Conservation (phyloP, 1,139 yeast genomes). For the Meyerozyma athensensis region DNA sequence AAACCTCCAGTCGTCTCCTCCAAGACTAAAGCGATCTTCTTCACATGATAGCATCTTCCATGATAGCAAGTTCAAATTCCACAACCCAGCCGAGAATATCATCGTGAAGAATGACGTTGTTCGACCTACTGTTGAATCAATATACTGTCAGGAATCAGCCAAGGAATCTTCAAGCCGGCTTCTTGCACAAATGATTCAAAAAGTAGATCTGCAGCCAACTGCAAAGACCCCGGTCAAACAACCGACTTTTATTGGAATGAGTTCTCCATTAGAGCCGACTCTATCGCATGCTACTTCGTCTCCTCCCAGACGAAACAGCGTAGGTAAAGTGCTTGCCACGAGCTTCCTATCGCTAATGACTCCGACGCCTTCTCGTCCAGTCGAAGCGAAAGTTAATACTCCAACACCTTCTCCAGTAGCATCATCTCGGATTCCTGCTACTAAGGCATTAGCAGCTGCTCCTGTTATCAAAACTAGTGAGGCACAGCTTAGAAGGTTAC, state of each 20-base stretch:
- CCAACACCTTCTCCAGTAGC: no score
- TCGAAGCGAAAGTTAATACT: no score
- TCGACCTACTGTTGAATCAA: conserved; percentile 29
- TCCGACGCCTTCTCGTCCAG: not conserved
- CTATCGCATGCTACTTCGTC: conserved; percentile 1
- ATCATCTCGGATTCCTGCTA: no score
- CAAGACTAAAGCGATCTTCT: conserved; percentile 20
- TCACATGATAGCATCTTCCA: conserved; percentile 23
- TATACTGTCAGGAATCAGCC: conserved; percentile 12
- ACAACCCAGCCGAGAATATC: conserved; percentile 35
- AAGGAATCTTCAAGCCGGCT: not conserved
- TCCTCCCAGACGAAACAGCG: not conserved
- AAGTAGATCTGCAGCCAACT: not conserved
- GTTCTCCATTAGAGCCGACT: conserved; percentile 1
- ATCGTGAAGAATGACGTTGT: conserved; percentile 14
- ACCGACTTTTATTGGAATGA: not conserved
- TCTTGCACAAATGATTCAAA: conserved; percentile 1
- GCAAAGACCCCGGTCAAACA: not conserved
- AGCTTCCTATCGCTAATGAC: not conserved
- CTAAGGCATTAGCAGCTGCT: no score
- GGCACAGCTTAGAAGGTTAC: not conserved
- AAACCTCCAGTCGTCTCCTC: conserved; percentile 33
- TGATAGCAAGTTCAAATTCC: conserved; percentile 21
- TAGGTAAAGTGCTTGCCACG: not conserved
- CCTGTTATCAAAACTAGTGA: not conserved